phyloP scores from a whole-genome alignment of 345 rosid genomes.

The Acer negundo region DNA sequence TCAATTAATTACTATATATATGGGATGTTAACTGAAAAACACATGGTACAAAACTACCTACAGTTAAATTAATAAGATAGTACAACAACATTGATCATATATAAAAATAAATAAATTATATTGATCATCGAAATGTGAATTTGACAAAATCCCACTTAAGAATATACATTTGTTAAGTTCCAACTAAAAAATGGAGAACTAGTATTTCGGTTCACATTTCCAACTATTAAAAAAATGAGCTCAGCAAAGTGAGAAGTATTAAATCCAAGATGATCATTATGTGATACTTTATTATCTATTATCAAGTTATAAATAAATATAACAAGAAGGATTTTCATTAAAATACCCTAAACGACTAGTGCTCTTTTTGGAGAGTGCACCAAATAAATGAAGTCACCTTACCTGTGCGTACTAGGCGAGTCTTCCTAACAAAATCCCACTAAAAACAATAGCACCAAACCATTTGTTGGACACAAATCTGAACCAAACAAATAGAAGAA shows the following conservation, averaged over 20 bases:
- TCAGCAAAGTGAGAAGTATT: background rate
- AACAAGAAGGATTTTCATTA: background rate
- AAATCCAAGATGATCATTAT: background rate
- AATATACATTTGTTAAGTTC: too few relatives aligned
- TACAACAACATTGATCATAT: background rate
- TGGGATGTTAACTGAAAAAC: too few relatives aligned
- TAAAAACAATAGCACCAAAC: slow-evolving; percentile 81
- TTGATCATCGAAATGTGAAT: background rate
- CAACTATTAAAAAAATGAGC: background rate
- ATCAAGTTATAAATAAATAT: background rate
- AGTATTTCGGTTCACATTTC: background rate
- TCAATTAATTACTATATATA: too few relatives aligned
- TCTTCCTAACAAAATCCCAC: slow-evolving; percentile 79
- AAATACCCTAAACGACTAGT: background rate
- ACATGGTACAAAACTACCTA: too few relatives aligned
- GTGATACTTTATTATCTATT: background rate
- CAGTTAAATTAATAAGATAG: too few relatives aligned
- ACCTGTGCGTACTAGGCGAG: slow-evolving; percentile 23
- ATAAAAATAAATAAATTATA: too few relatives aligned
- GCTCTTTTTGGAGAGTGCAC: too few relatives aligned
- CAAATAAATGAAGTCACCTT: background rate
- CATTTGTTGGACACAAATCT: slow-evolving; percentile 93
- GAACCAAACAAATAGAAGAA: slow-evolving; percentile 23
- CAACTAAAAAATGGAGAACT: background rate
- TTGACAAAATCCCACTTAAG: too few relatives aligned